These are phyloP conservation scores for Wakefieldia striispora DNA, from an alignment of 768 basidiomycete genomes.

Conservation along the genomic window DNA sequence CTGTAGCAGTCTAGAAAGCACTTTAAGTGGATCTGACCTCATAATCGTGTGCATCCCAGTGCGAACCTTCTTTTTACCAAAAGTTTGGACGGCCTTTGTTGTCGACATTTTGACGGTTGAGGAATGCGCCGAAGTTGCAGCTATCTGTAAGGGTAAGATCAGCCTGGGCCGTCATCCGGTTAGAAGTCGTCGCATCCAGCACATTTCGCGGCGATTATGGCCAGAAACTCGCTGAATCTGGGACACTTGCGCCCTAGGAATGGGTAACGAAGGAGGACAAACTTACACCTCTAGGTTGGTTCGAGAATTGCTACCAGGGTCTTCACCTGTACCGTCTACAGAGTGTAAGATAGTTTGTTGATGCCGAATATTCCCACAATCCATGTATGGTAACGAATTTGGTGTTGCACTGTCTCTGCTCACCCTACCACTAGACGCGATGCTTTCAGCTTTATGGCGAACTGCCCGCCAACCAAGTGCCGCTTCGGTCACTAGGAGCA, in stretches of 20 bases:
- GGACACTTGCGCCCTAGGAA: not conserved
- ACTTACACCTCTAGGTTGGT: slow-evolving; percentile 41
- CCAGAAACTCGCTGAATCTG: not conserved
- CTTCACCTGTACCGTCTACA: slow-evolving; percentile 1
- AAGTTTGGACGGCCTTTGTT: slow-evolving; percentile 93
- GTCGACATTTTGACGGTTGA: slow-evolving; percentile 57
- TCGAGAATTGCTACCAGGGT: slow-evolving; percentile 28
- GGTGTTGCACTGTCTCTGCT: not conserved
- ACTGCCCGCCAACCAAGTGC: slow-evolving; percentile 12
- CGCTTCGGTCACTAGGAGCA: not conserved
- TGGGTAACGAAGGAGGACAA: slow-evolving; percentile 8
- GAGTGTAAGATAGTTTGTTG: not conserved
- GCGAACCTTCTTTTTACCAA: slow-evolving; percentile 99
- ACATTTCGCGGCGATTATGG: slow-evolving; percentile 24
- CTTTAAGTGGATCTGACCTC: slow-evolving; percentile 1
- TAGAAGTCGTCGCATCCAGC: slow-evolving; percentile 39
- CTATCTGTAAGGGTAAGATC: slow-evolving; percentile 20
- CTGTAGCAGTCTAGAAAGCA: slow-evolving; percentile 81
- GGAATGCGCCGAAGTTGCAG: slow-evolving; percentile 19
- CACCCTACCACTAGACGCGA: not conserved
- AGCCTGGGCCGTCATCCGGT: slow-evolving; percentile 38
- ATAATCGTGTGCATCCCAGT: not conserved
- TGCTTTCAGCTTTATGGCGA: slow-evolving; percentile 20
- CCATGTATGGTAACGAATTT: slow-evolving; percentile 21
- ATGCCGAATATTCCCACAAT: slow-evolving; percentile 23